Evolutionary conservation across 192 early-diverging fungal genomes (phyloP).

Genomic region (Umbelopsis isabellina): DNA sequence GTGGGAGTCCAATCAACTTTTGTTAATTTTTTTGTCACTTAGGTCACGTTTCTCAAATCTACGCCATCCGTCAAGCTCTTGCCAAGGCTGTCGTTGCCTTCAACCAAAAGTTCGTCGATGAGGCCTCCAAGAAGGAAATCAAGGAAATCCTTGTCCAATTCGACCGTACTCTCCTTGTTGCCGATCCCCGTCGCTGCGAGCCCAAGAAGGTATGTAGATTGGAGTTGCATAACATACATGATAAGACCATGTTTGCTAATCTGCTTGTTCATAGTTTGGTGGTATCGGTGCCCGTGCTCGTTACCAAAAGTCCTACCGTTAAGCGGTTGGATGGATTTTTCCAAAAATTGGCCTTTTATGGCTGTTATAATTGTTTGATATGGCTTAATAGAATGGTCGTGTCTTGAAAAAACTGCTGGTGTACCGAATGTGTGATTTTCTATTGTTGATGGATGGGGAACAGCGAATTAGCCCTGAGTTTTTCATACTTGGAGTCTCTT

Average conservation of each 20-base stretch:
- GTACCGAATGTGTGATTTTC: not conserved
- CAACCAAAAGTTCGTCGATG: constrained; percentile 99
- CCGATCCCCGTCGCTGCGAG: constrained; percentile 98
- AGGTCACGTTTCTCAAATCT: constrained; percentile 94
- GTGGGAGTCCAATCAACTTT: not conserved
- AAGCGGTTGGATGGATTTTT: constrained; percentile 42
- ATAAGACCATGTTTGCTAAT: not conserved
- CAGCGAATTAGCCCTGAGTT: not conserved
- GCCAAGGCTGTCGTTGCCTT: constrained; percentile 99
- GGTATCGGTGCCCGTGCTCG: constrained; percentile 98
- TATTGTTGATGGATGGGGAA: not conserved
- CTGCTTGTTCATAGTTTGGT: constrained; percentile 69
- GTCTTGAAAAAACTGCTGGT: constrained; percentile 15
- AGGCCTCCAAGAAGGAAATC: constrained; percentile 99
- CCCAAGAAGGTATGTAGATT: constrained; percentile 79
- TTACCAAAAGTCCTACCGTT: constrained; percentile 91
- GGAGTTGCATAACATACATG: not conserved
- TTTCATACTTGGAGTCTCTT: too few relatives aligned
- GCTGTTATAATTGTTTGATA: constrained; percentile 21
- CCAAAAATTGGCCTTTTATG: constrained; percentile 14
- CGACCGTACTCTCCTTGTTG: constrained; percentile 98
- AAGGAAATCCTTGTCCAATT: constrained; percentile 88
- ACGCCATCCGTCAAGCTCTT: constrained; percentile 98
- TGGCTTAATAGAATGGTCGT: constrained; percentile 20
- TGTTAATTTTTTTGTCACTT: not conserved